Base-by-base conservation (phyloP, 495 filamentous ascomycete species). In the Penicillium canariense region DNA sequence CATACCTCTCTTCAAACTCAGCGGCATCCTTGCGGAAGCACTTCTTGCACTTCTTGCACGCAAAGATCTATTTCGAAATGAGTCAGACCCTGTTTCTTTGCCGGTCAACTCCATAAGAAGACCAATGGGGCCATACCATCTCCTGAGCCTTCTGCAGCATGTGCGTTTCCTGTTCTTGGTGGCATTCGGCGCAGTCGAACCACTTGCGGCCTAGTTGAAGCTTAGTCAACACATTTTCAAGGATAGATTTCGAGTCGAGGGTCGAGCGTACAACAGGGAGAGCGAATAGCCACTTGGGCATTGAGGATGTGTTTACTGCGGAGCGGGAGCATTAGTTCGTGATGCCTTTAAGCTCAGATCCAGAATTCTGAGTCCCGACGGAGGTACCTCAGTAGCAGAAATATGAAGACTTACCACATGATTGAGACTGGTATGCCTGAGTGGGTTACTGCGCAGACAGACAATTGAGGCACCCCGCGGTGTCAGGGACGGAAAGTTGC, bases 171-270 rank as follows among this genome's bases (percentile, higher is more conserved):
- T 82, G 75, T 61, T 97, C 94, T 32, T 77, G 77, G 77, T 98
- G 94, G 74, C 94, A 98, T 68, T 96, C 88, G 51, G 90, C 89
- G 74, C 95, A 98, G 73, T 97, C 95, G 76, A 96, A 97, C 94
- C 94, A 97, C 82, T 96, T 96, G 39, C 84, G 80, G 77, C 90
- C 90, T 94, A 58, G 18, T 34, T 14, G 36, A 60, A 39, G 20
- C 45, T 48, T n/a, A 15, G 50, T 62, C 25, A 57, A 26, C 50
- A 3, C 23, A 10, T 40, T 40, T 30, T 20, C 5, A 39, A 23
- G 20, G 9, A 44, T 12, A 23, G 2, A 39, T 38, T 25, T 15
- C 36, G 32, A 31, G 39, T 28, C 18, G 31, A 34, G 34, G 12
- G 26, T 50, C 11, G 18, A 17, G 46, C 86, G 61, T 81, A 92